A percentile compares a stretch with the other conserved stretches of the same genome.
Conservation (phyloP, 495 filamentous ascomycete genomes). For the Cetradonia linearis region DNA sequence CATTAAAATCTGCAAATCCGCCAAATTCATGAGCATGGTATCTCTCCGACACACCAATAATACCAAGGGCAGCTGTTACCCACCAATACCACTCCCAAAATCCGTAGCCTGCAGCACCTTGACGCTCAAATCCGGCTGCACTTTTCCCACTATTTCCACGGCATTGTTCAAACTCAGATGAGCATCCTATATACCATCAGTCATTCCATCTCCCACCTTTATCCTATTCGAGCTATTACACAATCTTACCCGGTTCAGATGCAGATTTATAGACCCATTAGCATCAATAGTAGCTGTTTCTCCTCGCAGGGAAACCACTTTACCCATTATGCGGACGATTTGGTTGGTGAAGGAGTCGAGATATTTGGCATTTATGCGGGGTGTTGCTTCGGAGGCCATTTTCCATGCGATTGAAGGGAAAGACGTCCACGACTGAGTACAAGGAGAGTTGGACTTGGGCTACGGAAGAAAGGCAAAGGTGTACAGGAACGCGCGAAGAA, state of each 20-base stretch:
- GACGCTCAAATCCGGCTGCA: conserved; percentile 66
- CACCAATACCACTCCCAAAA: conserved; percentile 64
- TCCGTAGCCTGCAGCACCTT: conserved; percentile 67
- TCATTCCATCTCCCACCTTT: background rate
- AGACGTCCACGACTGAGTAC: no score
- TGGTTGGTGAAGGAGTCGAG: conserved; percentile 36
- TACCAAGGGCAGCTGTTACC: conserved; percentile 22
- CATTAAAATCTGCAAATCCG: conserved; percentile 54
- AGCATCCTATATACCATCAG: conserved; percentile 45
- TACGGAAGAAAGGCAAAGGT: background rate
- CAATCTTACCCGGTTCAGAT: conserved; percentile 56
- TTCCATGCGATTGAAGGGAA: background rate
- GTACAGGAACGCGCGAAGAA: background rate
- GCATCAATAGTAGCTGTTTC: conserved; percentile 70
- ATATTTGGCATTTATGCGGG: conserved; percentile 23
- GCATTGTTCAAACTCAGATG: conserved; percentile 70
- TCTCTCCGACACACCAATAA: background rate
- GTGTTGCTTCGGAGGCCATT: conserved; percentile 26
- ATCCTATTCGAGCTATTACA: no score
- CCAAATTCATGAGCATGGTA: background rate
- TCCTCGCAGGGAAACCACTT: conserved; percentile 67
- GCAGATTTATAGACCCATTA: conserved; percentile 59
- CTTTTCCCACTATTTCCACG: conserved; percentile 85
- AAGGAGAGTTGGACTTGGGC: background rate
- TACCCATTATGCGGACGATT: conserved; percentile 77